Evolutionary conservation across 495 filamentous ascomycete species (phyloP).

Genomic region (Cryomyces minteri): DNA sequence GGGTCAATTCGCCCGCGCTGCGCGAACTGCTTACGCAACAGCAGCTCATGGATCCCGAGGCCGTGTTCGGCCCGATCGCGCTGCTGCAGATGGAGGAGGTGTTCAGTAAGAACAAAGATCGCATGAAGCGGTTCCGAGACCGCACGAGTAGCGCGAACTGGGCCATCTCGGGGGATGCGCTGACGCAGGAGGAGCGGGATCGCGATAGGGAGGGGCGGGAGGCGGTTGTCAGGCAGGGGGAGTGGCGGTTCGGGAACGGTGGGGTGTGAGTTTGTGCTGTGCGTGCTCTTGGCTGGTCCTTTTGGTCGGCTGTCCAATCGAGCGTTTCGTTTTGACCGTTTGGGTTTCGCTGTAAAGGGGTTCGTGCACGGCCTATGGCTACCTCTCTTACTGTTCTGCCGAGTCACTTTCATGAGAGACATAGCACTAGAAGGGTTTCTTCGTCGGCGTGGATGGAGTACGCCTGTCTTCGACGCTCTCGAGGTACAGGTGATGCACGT

Average conservation of each 20-base stretch:
- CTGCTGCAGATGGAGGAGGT: constrained; percentile 88
- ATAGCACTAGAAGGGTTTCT: too few relatives aligned
- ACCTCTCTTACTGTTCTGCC: too few relatives aligned
- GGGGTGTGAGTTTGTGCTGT: background rate
- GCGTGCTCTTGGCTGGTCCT: too few relatives aligned
- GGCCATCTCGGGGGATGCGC: constrained; percentile 52
- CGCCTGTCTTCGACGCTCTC: too few relatives aligned
- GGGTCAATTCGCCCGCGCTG: constrained; percentile 73
- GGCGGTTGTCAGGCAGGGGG: constrained; percentile 63
- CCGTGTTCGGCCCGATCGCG: constrained; percentile 74
- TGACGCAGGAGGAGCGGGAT: constrained; percentile 77
- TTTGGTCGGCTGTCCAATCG: too few relatives aligned
- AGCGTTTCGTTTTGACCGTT: too few relatives aligned
- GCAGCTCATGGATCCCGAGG: constrained; percentile 67
- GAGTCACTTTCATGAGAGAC: too few relatives aligned
- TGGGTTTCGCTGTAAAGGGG: too few relatives aligned
- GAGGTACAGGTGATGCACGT: too few relatives aligned
- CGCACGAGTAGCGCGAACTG: constrained; percentile 90
- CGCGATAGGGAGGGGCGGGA: constrained; percentile 67
- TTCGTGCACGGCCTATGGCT: too few relatives aligned
- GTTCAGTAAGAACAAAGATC: constrained; percentile 65
- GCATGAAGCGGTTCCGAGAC: constrained; percentile 67
- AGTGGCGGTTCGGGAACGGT: constrained; percentile 51
- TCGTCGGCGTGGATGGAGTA: too few relatives aligned
- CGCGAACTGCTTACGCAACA: constrained; percentile 49